Evolutionary conservation across 2,329 filamentous ascomycete genomes (phyloP).

Genomic region (Drechmeria coniospora): DNA sequence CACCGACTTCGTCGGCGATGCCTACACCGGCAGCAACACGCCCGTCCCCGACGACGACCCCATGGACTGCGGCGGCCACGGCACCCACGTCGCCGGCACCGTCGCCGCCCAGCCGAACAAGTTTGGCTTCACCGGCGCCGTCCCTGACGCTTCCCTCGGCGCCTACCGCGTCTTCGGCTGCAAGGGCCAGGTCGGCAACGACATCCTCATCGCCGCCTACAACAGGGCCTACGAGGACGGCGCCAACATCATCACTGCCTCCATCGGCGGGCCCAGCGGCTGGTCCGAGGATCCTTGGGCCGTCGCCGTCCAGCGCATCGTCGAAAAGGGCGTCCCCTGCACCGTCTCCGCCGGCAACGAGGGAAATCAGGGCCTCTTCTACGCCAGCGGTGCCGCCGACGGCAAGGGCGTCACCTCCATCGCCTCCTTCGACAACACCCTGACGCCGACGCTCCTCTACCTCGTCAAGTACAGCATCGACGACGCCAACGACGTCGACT

Average conservation of each 20-base stretch:
- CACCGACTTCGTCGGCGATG: constrained; percentile 41
- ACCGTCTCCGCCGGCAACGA: constrained; percentile 37
- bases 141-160: constrained; percentile 38
- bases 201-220: constrained; percentile 43
- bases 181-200: constrained; percentile 30
- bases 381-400: constrained; percentile 30
- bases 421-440: constrained; percentile 32
- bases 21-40: constrained; percentile 24
- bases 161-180: constrained; percentile 45
- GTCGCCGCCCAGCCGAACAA: constrained; percentile 40
- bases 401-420: constrained; percentile 32
- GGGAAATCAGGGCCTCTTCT: constrained; percentile 31
- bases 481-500: constrained; percentile 16
- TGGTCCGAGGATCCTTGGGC: constrained; percentile 38
- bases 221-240: constrained; percentile 45
- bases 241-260: constrained; percentile 39
- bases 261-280: constrained; percentile 33
- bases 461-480: constrained; percentile 25
- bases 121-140: constrained; percentile 40
- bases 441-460: constrained; percentile 26
- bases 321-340: constrained; percentile 36
- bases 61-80: constrained; percentile 42
- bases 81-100: constrained; percentile 46
- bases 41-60: constrained; percentile 33
- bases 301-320: constrained; percentile 34